Conservation (phyloP, 2,329 filamentous ascomycete species). For the Stenocarpella maydis region DNA sequence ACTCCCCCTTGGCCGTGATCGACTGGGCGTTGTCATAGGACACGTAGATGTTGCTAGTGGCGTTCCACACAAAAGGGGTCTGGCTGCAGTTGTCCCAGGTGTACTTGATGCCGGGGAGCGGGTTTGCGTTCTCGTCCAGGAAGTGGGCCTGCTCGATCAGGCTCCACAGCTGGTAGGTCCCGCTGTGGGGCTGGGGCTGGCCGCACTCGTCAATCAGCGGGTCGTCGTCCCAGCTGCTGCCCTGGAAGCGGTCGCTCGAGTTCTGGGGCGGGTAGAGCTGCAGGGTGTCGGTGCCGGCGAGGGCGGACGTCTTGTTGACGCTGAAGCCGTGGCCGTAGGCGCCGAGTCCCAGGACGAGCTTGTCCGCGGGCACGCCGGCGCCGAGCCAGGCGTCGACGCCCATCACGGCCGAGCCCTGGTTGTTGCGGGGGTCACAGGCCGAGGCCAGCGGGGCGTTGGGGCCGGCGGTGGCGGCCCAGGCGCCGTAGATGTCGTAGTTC, state of each 20-base stretch:
- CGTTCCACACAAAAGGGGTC: conserved; percentile 35
- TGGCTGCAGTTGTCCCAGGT: conserved; percentile 35
- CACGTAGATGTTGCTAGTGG: conserved; percentile 27
- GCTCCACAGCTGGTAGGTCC: conserved; percentile 35
- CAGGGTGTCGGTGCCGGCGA: conserved; percentile 27
- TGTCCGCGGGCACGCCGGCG: conserved; percentile 35
- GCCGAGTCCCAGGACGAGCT: conserved; percentile 35
- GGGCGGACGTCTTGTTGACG: conserved; percentile 31
- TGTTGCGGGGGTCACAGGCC: conserved; percentile 37
- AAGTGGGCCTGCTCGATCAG: conserved; percentile 35
- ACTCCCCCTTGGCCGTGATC: conserved; percentile 34
- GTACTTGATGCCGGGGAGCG: conserved; percentile 21
- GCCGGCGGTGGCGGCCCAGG: conserved; percentile 35
- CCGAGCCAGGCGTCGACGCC: conserved; percentile 34
- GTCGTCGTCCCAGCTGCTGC: conserved; percentile 38
- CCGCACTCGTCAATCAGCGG: conserved; percentile 35
- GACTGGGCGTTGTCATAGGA: conserved; percentile 37
- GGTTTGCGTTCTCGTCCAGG: conserved; percentile 33
- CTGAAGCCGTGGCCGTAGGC: conserved; percentile 37
- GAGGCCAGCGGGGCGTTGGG: conserved; percentile 35
- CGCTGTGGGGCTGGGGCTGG: conserved; percentile 30
- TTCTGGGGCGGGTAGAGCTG: conserved; percentile 36
- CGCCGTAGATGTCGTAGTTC: conserved; percentile 38
- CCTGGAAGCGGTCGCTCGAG: conserved; percentile 35
- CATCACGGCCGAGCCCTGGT: conserved; percentile 32